Percentiles rank a stretch among this genome's conserved stretches.
Evolutionary conservation across 306 rosid species (phyloP).

Genomic region (Acmispon strigosus): DNA sequence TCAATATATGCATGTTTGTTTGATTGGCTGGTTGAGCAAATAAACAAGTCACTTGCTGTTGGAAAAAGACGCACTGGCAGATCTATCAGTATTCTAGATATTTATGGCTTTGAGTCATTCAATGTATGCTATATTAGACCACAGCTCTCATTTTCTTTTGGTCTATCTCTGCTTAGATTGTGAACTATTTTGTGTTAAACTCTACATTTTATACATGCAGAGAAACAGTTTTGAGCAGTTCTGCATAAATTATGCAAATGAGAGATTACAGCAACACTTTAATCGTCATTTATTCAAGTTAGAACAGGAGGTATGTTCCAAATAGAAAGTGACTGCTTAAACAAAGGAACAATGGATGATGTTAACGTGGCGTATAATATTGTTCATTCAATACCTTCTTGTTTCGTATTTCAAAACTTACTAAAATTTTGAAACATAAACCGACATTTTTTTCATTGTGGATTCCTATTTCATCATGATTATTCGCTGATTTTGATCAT

Average conservation of each 20-base stretch:
- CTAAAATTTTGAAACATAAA: background rate
- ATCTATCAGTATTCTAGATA: conserved; percentile 97
- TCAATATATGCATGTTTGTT: conserved; percentile 85
- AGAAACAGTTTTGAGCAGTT: conserved; percentile 98
- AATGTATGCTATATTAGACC: conserved; percentile 52
- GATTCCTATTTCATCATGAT: background rate
- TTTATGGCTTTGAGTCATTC: conserved; percentile 98
- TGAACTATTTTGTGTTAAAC: conserved; percentile 12
- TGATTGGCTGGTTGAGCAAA: conserved; percentile 98
- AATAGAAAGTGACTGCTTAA: conserved; percentile 3
- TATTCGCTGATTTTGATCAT: background rate
- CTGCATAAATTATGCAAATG: conserved; percentile 98
- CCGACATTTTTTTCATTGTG: background rate
- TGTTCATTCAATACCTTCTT: background rate
- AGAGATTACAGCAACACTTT: conserved; percentile 95
- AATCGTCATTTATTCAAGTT: conserved; percentile 97
- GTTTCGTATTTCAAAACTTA: background rate
- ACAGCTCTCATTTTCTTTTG: background rate
- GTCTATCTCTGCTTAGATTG: conserved; percentile 1
- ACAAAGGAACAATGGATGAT: conserved; percentile 1
- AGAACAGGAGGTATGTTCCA: conserved; percentile 83
- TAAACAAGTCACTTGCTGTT: conserved; percentile 93
- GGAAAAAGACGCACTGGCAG: conserved; percentile 97
- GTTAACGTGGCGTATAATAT: background rate
- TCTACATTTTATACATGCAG: conserved; percentile 35